Conservation (phyloP, 306 rosid genomes). For the Glycine soja region DNA sequence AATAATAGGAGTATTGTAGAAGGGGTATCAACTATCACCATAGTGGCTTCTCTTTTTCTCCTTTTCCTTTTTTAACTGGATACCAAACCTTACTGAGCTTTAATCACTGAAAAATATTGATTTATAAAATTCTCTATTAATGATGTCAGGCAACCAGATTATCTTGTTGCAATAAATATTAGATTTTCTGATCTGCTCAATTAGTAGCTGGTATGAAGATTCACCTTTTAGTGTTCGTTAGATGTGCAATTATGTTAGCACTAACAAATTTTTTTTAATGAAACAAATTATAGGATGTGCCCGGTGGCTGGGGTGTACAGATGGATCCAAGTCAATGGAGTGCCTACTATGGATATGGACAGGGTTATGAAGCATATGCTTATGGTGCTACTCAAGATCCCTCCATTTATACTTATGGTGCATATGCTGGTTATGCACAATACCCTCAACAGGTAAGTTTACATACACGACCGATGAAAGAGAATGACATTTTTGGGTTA, state of each 20-base stretch:
- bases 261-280: constrained; percentile 29
- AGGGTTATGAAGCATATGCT: constrained; percentile 85
- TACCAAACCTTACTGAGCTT: too few species aligned
- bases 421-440: constrained; percentile 79
- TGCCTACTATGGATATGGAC: constrained; percentile 86
- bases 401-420: constrained; percentile 74
- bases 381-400: constrained; percentile 83
- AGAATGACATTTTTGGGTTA: not conserved
- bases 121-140: not conserved
- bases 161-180: not conserved
- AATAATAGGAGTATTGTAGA: not conserved
- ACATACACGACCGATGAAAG: not conserved
- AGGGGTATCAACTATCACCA: not conserved
- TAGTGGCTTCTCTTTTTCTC: not conserved
- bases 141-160: not conserved
- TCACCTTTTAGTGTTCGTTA: too few species aligned
- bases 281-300: constrained; percentile 59
- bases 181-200: constrained; percentile 24
- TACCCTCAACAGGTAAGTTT: constrained; percentile 81
- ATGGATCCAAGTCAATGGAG: constrained; percentile 83
- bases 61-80: too few species aligned
- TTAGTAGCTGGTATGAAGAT: not conserved
- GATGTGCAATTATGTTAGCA: not conserved
- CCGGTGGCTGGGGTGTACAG: constrained; percentile 80
- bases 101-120: not conserved